Conservation (phyloP, 2,329 filamentous ascomycete species). For the Hortaea werneckii region DNA sequence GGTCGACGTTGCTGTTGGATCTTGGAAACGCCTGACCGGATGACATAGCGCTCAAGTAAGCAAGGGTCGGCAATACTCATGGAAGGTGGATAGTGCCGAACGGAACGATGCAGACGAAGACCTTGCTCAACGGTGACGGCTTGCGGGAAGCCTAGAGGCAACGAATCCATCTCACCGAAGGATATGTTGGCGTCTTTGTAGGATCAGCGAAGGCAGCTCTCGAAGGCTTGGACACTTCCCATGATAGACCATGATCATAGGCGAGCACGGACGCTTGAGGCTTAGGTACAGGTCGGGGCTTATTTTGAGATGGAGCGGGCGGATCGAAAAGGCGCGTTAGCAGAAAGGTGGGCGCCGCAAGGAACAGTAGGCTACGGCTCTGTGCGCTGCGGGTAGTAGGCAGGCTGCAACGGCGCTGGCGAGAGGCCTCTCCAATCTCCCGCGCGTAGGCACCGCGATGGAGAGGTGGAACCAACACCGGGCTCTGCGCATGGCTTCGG, state of each 20-base stretch:
- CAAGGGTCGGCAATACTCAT: slow-evolving; percentile 18
- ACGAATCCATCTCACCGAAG: slow-evolving; percentile 13
- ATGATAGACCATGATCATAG: slow-evolving; percentile 14
- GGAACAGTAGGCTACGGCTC: slow-evolving; percentile 8
- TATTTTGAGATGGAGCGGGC: slow-evolving; percentile 16
- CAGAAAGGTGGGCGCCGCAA: slow-evolving; percentile 8
- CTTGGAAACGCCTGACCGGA: slow-evolving; percentile 19
- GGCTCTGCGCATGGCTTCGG: neutral
- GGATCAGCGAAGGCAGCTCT: slow-evolving; percentile 12
- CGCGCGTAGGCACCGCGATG: neutral
- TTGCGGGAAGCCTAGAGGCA: slow-evolving; percentile 13
- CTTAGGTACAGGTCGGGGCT: slow-evolving; percentile 15
- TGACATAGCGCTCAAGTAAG: slow-evolving; percentile 16
- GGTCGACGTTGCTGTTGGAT: slow-evolving; percentile 17
- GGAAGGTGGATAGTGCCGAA: slow-evolving; percentile 11
- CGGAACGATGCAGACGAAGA: slow-evolving; percentile 16
- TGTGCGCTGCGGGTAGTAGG: neutral
- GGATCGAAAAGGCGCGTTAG: slow-evolving; percentile 8
- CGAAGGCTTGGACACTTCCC: slow-evolving; percentile 9
- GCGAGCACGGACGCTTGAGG: slow-evolving; percentile 11
- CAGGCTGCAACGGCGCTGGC: neutral
- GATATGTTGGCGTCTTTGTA: slow-evolving; percentile 24
- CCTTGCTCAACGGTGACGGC: slow-evolving; percentile 10
- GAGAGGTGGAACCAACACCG: slow-evolving; percentile 1
- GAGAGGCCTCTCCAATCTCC: neutral